A percentile compares a stretch with the other conserved stretches of the same genome.
Conservation (phyloP, 192 early-diverging fungal species). For the Gonapodya prolifera region DNA sequence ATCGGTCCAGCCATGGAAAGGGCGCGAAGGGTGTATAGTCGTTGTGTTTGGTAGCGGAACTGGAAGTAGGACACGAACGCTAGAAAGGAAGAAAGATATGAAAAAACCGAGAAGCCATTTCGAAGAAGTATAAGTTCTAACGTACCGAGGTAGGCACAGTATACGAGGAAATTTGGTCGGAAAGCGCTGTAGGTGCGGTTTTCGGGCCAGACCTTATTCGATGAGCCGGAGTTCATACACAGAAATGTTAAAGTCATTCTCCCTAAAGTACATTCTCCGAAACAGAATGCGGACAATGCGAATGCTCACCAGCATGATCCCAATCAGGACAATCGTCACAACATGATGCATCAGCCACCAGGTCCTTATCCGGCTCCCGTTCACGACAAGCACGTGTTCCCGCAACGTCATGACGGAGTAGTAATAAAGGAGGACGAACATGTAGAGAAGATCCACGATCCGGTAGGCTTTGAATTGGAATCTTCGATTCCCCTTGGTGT, state of each 20-base stretch:
- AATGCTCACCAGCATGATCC: background rate
- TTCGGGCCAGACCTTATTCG: background rate
- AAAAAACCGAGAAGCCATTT: background rate
- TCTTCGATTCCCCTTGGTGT: background rate
- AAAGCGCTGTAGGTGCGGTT: background rate
- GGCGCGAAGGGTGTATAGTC: background rate
- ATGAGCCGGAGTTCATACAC: too few species aligned
- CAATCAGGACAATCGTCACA: background rate
- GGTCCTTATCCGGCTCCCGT: background rate
- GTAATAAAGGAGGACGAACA: background rate
- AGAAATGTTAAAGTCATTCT: too few species aligned
- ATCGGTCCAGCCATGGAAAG: background rate
- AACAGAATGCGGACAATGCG: background rate
- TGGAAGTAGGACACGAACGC: background rate
- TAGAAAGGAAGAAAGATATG: background rate
- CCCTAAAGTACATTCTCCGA: too few species aligned
- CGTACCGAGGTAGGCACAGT: background rate
- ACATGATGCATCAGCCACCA: conserved; percentile 3
- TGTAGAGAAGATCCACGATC: background rate
- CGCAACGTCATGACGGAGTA: background rate
- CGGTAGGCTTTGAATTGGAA: background rate
- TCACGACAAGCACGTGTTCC: background rate
- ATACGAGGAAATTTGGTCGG: background rate
- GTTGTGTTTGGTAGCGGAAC: background rate
- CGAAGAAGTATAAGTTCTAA: background rate